These are phyloP conservation scores for Pythium rishiriense DNA, from an alignment of 352 stramenopile genomes.

Conservation along the genomic window DNA sequence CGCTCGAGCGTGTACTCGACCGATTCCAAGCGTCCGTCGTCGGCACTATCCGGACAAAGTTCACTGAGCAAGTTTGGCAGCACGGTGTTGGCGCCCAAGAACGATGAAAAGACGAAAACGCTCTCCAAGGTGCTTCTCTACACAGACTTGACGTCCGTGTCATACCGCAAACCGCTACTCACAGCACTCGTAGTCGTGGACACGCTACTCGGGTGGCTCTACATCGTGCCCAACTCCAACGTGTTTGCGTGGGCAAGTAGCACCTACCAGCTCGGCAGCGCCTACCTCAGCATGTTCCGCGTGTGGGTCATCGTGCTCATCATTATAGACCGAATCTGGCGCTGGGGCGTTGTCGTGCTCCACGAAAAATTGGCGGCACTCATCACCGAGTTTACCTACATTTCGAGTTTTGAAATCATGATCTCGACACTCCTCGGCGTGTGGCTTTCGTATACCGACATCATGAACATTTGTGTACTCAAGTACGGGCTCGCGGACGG, in stretches of 20 bases:
- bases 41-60: background rate
- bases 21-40: background rate
- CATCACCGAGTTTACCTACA: conserved; percentile 28
- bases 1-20: conserved; percentile 8
- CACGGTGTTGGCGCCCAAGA: background rate
- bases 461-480: conserved; percentile 23
- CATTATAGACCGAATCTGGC: conserved; percentile 25
- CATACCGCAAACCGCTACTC: conserved; percentile 25
- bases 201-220: conserved; percentile 26
- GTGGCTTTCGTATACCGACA: conserved; percentile 14
- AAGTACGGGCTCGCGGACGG: conserved; percentile 22
- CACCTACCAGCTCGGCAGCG: conserved; percentile 25
- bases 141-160: conserved; percentile 29
- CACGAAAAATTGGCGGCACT: conserved; percentile 23
- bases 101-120: conserved; percentile 14
- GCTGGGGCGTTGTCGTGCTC: conserved; percentile 13
- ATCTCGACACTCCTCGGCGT: conserved; percentile 26
- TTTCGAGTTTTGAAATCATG: conserved; percentile 32
- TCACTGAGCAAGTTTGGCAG: background rate
- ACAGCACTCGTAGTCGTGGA: conserved; percentile 22
- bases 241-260: conserved; percentile 30
- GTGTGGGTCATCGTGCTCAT: conserved; percentile 29
- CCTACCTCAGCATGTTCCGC: conserved; percentile 31
- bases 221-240: conserved; percentile 29
- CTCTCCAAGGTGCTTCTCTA: conserved; percentile 30